These are phyloP conservation scores for Yamadazyma trypodendri DNA, from an alignment of 1,139 yeast genomes.

Conservation along the genomic window DNA sequence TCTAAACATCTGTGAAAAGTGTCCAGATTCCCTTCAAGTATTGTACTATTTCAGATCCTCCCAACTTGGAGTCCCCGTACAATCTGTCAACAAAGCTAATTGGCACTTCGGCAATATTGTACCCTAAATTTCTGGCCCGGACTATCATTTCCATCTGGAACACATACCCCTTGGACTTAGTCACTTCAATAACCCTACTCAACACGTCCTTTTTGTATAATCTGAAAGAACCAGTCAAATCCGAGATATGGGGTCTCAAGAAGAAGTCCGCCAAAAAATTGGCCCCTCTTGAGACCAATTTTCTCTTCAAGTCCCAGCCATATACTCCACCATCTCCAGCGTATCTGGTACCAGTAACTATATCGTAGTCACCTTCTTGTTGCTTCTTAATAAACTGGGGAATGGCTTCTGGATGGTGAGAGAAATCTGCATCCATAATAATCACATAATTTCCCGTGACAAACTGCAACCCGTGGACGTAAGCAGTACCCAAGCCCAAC, in stretches of 20 bases:
- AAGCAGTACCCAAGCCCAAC: slow-evolving; percentile 80
- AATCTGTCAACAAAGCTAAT: slow-evolving; percentile 77
- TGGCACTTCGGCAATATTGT: slow-evolving; percentile 77
- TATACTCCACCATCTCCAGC: slow-evolving; percentile 82
- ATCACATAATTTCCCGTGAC: slow-evolving; percentile 76
- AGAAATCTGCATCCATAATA: slow-evolving; percentile 86
- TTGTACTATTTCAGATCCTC: slow-evolving; percentile 80
- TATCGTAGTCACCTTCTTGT: slow-evolving; percentile 62
- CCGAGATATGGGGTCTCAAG: slow-evolving; percentile 72
- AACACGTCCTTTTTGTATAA: slow-evolving; percentile 72
- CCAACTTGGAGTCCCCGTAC: slow-evolving; percentile 78
- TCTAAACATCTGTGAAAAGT: slow-evolving; percentile 62
- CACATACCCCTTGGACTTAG: slow-evolving; percentile 78
- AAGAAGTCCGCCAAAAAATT: slow-evolving; percentile 73
- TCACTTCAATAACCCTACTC: slow-evolving; percentile 64
- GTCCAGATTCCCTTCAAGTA: slow-evolving; percentile 75
- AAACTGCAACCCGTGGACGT: slow-evolving; percentile 72
- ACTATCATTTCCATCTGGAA: slow-evolving; percentile 93
- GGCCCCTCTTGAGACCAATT: slow-evolving; percentile 78
- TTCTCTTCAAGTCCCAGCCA: slow-evolving; percentile 85
- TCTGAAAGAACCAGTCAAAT: slow-evolving; percentile 78
- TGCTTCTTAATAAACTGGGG: slow-evolving; percentile 74
- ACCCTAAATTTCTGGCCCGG: slow-evolving; percentile 70
- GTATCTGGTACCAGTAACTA: slow-evolving; percentile 84
- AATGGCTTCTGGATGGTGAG: slow-evolving; percentile 79